A percentile compares a stretch with the other conserved stretches of the same genome.
Conservation (phyloP, 2,329 filamentous ascomycete species). For the Beauveria medogensis region DNA sequence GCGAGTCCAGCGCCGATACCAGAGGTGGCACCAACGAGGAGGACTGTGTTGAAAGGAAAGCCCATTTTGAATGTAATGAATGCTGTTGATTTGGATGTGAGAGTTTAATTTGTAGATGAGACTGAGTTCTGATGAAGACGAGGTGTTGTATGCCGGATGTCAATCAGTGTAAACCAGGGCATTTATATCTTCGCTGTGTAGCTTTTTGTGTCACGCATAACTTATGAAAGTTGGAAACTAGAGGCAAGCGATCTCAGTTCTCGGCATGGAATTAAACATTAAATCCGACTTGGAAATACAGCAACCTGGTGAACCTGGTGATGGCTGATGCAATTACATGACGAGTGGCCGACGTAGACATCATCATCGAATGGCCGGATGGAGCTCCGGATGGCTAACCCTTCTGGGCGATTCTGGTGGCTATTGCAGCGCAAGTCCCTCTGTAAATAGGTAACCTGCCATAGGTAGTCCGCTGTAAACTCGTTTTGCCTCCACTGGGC, state of each 20-base stretch:
- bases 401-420: not conserved
- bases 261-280: not conserved
- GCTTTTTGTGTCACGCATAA: not conserved
- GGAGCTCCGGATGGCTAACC: constrained; percentile 11
- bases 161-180: not conserved
- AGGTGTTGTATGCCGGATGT: not conserved
- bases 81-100: not conserved
- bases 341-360: not conserved
- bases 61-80: constrained; percentile 28
- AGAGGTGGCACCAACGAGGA: constrained; percentile 33
- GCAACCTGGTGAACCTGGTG: not conserved
- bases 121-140: not conserved
- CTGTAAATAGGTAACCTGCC: not conserved
- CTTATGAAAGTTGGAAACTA: not conserved
- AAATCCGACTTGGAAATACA: not conserved
- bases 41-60: constrained; percentile 47
- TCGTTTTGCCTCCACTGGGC: not conserved
- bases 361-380: not conserved
- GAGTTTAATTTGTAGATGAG: not conserved
- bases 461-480: not conserved
- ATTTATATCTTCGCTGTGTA: not conserved
- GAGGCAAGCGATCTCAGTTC: not conserved
- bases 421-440: not conserved
- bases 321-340: not conserved
- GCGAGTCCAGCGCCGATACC: constrained; percentile 19